Percentiles rank a stretch among this genome's conserved stretches.
phyloP scores from a whole-genome alignment of 257 asterid species.

The Gynochthodes officinalis region DNA sequence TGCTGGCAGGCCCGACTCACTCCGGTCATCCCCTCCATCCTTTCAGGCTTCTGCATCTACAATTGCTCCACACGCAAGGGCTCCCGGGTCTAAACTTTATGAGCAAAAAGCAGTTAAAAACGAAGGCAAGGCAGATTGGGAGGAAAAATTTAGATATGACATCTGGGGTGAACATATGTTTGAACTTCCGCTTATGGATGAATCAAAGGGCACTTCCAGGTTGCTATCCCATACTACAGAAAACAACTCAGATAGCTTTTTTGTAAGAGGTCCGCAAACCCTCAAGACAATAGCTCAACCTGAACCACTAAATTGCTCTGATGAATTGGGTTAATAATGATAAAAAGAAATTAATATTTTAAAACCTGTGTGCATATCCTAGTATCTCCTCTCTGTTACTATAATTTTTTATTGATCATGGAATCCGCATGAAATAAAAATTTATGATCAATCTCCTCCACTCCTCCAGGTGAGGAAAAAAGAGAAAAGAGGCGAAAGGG shows the following conservation, averaged over 20 bases:
- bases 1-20: slow-evolving; percentile 33
- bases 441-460: background rate
- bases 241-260: slow-evolving; percentile 69
- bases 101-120: slow-evolving; percentile 25
- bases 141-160: slow-evolving; percentile 62
- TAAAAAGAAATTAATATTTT: slow-evolving; percentile 13
- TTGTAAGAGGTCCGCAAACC: slow-evolving; percentile 64
- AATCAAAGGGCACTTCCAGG: slow-evolving; percentile 31
- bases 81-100: slow-evolving; percentile 64
- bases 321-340: slow-evolving; percentile 42
- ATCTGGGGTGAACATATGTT: slow-evolving; percentile 94
- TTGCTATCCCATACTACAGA: slow-evolving; percentile 24
- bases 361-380: background rate
- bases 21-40: slow-evolving; percentile 38
- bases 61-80: slow-evolving; percentile 66
- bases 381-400: background rate
- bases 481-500: background rate
- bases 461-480: background rate
- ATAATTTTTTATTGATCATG: background rate
- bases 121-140: slow-evolving; percentile 28
- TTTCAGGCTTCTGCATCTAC: slow-evolving; percentile 43
- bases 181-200: slow-evolving; percentile 34
- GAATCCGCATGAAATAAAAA: background rate
- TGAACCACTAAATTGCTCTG: slow-evolving; percentile 44
- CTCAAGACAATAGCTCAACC: slow-evolving; percentile 42